These are phyloP conservation scores for Trichoderma lentiforme DNA, from an alignment of 2,329 filamentous ascomycete species.

Conservation along the genomic window DNA sequence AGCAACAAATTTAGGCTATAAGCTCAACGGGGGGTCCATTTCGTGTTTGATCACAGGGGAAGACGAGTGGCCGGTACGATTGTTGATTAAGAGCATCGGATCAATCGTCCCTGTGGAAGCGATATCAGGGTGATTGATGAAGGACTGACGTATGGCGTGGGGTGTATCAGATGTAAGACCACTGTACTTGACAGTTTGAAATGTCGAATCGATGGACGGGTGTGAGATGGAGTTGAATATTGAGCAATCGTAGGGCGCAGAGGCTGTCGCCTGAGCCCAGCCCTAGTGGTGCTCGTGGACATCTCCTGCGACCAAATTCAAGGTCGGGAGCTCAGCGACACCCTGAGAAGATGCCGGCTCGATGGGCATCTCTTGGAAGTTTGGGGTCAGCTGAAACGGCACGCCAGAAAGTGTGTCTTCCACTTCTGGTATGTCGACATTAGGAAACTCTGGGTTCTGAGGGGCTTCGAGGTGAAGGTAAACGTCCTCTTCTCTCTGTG, in stretches of 20 bases:
- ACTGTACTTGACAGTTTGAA: background rate
- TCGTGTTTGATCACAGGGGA: background rate
- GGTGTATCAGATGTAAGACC: background rate
- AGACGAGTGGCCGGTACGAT: background rate
- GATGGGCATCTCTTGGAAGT: conserved; percentile 4
- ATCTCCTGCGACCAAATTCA: background rate
- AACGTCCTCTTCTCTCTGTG: background rate
- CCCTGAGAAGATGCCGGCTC: background rate
- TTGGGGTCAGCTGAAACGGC: background rate
- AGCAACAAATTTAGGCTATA: background rate
- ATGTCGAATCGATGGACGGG: background rate
- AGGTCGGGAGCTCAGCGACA: background rate
- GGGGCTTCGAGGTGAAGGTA: background rate
- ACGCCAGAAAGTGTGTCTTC: background rate
- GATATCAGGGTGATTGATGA: background rate
- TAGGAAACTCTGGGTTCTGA: background rate
- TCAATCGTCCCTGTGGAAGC: conserved; percentile 6
- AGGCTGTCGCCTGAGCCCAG: background rate
- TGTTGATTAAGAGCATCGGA: background rate
- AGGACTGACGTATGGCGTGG: background rate
- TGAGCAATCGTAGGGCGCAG: background rate
- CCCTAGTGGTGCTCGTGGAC: background rate
- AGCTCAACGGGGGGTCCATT: background rate
- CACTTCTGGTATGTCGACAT: background rate
- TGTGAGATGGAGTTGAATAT: background rate